A percentile compares a stretch with the other conserved stretches of the same genome.
These are phyloP conservation scores for Sphaerobolus stellatus DNA, from an alignment of 1,284 basidiomycete species.

Conservation along the genomic window DNA sequence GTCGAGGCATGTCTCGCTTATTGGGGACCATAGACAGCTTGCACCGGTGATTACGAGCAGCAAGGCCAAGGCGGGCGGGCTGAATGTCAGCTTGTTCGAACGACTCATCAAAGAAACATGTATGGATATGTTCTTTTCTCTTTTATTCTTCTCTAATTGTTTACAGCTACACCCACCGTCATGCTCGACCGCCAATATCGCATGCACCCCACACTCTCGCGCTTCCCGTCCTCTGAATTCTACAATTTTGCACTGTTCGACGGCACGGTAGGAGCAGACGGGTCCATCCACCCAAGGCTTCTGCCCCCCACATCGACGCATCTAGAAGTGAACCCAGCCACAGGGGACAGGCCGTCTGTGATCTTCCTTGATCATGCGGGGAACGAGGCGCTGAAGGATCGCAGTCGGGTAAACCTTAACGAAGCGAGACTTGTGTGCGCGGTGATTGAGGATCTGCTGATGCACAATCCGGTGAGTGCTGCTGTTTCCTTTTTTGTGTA, in stretches of 20 bases:
- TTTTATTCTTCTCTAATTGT: constrained; percentile 8
- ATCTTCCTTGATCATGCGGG: constrained; percentile 79
- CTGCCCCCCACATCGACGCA: constrained; percentile 60
- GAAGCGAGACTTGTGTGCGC: constrained; percentile 79
- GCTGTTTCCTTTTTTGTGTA: constrained; percentile 3
- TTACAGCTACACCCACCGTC: constrained; percentile 69
- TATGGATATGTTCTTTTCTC: constrained; percentile 36
- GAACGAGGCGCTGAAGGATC: constrained; percentile 61
- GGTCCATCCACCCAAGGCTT: constrained; percentile 53
- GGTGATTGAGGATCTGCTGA: constrained; percentile 75
- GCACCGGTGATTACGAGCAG: constrained; percentile 82
- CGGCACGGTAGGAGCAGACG: constrained; percentile 63
- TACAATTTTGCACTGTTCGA: constrained; percentile 72
- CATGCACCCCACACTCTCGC: constrained; percentile 89
- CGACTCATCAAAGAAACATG: constrained; percentile 77
- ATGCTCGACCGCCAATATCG: constrained; percentile 94
- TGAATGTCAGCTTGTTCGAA: constrained; percentile 86
- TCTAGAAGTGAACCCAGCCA: constrained; percentile 35
- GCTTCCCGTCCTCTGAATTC: constrained; percentile 83
- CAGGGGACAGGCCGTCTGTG: constrained; percentile 49
- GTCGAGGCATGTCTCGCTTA: constrained; percentile 82
- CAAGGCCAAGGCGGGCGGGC: constrained; percentile 67
- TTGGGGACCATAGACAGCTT: constrained; percentile 97
- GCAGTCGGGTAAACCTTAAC: constrained; percentile 69
- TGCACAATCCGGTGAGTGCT: constrained; percentile 64